Evolutionary conservation across 495 filamentous ascomycete genomes (phyloP), one percentile per base, ranked within the genome.

Genomic region (Apiosordaria backusii): DNA sequence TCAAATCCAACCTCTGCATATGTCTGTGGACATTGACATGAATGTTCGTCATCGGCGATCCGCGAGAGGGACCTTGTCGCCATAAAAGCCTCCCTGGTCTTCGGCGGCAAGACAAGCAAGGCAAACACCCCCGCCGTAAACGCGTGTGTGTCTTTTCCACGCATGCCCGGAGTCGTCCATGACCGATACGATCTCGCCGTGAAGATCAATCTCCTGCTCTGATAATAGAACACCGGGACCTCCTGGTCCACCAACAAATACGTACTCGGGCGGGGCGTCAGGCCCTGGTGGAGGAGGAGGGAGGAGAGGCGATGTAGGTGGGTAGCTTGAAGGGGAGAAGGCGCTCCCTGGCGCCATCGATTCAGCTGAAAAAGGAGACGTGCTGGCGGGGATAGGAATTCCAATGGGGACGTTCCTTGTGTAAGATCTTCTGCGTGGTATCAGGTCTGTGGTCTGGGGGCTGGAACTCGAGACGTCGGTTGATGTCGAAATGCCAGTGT

Each of bases 121-220:
- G 65, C 81, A 83, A 4, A 77, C 73, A 3, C 81, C 81, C 50
- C 81, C 81, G 50, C 81, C 80, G 60, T 84, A 83, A 24, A 84
- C 81, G 5, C 81, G 75, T 9, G 81, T 84, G 63, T 84, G 81
- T 26, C 81, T 76, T 67, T 77, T 79, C 81, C 81, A 84, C 16
- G 75, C 78, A 35, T 79, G 75, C 1, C 80, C 81, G 25, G 77
- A 70, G 50, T 75, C 77, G 67, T 83, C 77, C 70, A 77, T 72
- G 22, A 81, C 78, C 45, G 78, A 79, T 15, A 81, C 69, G 64
- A 81, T 80, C 63, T 82, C 80, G 25, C 77, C 80, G 23, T 78
- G 73, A 0, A 82, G 65, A 26, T 80, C 76, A 25, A 78, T 75
- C 60, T 79, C 77, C 2, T 72, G 67, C 29, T 70, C 60, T 0